Evolutionary conservation across 179 eudicot species (phyloP), one percentile per base, ranked within the genome.

Genomic region (Patellifolia procumbens): DNA sequence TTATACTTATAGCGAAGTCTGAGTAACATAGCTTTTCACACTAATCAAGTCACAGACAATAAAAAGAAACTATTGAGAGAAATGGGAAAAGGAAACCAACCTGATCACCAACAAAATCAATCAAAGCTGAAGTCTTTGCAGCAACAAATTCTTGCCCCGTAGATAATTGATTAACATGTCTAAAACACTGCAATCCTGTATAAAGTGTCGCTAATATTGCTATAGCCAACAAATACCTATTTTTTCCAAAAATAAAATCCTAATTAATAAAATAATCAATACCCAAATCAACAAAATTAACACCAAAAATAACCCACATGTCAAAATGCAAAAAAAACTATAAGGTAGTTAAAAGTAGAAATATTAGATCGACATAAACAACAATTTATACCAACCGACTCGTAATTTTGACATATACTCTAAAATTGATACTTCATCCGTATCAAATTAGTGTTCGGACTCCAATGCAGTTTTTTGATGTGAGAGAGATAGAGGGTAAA

Each of bases 51-150:
- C 13, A 31, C n/a, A 53, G 4, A 24, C 2, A 24, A 9, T 37
- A 43, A 22, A 20, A 20, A 72, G 51, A 66, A n/a, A 12, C 3
- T 22, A 24, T 68, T 35, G 5, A 22, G 70, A 66, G 7, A 24
- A 68, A 5, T 45, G 70, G 29, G 19, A 0, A 16, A 62, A 34
- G 22, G 0, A 26, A 67, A 32, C 3, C 26, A 26, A 69, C 88
- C 88, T 85, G 88, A 79, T 85, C 88, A 31, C 88, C 88, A 81
- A 81, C 63, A 82, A 81, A 85, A 66, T 85, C 86, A 76, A 83
- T 42, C 79, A 76, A 42, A 76, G 81, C 84, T 7, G 85, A 77
- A 64, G 70, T 78, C 75, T 76, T 81, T 52, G 62, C 43, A 81
- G 42, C 69, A 64, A 72, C 6, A 63, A 73, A 63, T 26, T 81